Evolutionary conservation across 129 eudicot genomes (phyloP), one percentile per base, ranked within the genome.

Genomic region (Solidago caesia): DNA sequence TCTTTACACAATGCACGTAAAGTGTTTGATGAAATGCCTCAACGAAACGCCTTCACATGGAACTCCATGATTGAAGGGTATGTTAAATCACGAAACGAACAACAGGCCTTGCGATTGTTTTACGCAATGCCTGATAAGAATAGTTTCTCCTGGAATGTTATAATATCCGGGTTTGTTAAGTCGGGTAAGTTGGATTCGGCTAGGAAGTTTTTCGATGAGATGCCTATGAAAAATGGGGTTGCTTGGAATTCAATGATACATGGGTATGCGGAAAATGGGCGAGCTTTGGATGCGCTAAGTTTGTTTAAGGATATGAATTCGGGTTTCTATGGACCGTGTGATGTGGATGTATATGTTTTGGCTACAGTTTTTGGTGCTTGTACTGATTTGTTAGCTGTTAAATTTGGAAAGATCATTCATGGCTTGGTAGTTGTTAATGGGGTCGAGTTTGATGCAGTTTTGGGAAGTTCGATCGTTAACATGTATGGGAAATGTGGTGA

Each of bases 401-500:
- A 81, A 2, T 75, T 68, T 59, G 99, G 96, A 45, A 94, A 89
- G 75, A 86, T 81, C 71, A 64, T 88, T 81, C 99, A 94, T 72
- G 84, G 81, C 1, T 80, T 64, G 42, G 61, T 89, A 61, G 58
- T 89, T 29, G 77, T 80, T 42, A 62, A 79, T 68, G 79, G 73
- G 11, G 86, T 94, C 26, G 68, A 87, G 13, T 68, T 85, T 70
- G 99, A 94, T 64, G 47, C 84, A 0, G 92, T 87, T 5, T 85
- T 94, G 51, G 93, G 83, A 44, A 88, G 97, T 77, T 84, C 99
- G 29, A 83, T 91, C 25, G 88, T 91, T 8, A 91, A 94, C 69
- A 75, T 94, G 91, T 94, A 94, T 39, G 92, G 96, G 27, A 94
- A 94, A 78, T 88, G 94, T 71, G 87, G 99, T 14, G 97, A 89